These are phyloP conservation scores for Cladosporium sp. DNA, from an alignment of 2,329 filamentous ascomycete genomes.

Conservation along the genomic window DNA sequence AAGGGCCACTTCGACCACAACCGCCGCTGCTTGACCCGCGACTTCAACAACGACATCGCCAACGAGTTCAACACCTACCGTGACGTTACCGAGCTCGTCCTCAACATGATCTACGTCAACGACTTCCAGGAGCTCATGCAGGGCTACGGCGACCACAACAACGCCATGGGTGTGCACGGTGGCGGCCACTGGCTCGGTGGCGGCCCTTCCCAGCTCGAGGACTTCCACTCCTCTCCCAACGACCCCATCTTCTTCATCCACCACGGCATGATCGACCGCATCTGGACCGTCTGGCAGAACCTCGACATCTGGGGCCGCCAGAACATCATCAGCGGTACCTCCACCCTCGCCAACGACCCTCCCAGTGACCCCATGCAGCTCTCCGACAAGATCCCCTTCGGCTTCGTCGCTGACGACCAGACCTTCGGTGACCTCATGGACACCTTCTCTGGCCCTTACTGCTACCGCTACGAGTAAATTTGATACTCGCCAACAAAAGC, in stretches of 20 bases:
- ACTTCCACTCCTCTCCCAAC: constrained; percentile 33
- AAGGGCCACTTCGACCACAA: constrained; percentile 16
- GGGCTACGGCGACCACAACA: constrained; percentile 25
- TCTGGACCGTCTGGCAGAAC: constrained; percentile 47
- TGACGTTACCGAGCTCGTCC: constrained; percentile 20
- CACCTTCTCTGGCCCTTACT: constrained; percentile 15
- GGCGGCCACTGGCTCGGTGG: constrained; percentile 46
- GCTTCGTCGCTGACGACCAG: constrained; percentile 13
- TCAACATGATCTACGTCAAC: constrained; percentile 13
- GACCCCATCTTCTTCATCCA: constrained; percentile 46
- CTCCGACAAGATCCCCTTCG: constrained; percentile 32
- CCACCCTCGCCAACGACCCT: constrained; percentile 42
- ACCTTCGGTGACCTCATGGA: constrained; percentile 14
- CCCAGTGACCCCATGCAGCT: constrained; percentile 41
- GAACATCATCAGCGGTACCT: constrained; percentile 38
- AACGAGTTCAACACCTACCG: constrained; percentile 16
- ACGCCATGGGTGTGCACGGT: constrained; percentile 35
- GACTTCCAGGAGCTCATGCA: constrained; percentile 15
- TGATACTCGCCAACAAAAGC: not conserved
- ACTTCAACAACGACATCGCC: constrained; percentile 28
- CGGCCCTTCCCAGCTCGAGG: constrained; percentile 21
- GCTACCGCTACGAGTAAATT: constrained; percentile 15
- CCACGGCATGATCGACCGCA: constrained; percentile 43
- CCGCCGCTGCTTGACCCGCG: constrained; percentile 24
- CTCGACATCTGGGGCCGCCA: constrained; percentile 34